Conservation (phyloP, 1,139 yeast genomes). For the Entelexis paramagnoliae region DNA sequence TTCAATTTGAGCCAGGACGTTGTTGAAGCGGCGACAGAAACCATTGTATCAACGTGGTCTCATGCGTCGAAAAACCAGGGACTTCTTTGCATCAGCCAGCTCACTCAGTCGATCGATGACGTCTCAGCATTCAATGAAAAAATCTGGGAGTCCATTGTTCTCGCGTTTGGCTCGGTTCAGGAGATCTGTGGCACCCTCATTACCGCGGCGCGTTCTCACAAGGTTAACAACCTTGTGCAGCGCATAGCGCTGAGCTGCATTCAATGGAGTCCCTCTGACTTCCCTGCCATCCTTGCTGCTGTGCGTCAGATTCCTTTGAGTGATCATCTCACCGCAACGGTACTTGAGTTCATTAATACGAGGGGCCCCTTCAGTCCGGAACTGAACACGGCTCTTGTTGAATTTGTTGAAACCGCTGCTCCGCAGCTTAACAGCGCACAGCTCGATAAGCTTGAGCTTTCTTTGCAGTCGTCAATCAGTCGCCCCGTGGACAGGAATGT, state of each 20-base stretch:
- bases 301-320: neutral
- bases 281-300: constrained; percentile 6
- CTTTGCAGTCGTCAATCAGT: constrained; percentile 19
- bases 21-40: constrained; percentile 56
- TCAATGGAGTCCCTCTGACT: constrained; percentile 2
- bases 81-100: constrained; percentile 34
- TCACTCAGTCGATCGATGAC: constrained; percentile 25
- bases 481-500: neutral
- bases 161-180: constrained; percentile 10
- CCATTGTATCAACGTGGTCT: constrained; percentile 46
- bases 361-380: constrained; percentile 16
- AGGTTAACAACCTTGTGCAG: neutral
- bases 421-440: constrained; percentile 1
- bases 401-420: constrained; percentile 13
- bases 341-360: neutral
- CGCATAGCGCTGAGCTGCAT: neutral
- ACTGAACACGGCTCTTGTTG: constrained; percentile 11
- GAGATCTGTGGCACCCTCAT: constrained; percentile 9
- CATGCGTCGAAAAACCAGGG: constrained; percentile 32
- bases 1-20: constrained; percentile 56
- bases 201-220: constrained; percentile 16
- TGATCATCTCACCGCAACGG: neutral
- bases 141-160: constrained; percentile 22
- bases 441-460: constrained; percentile 20
- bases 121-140: constrained; percentile 23